These are phyloP conservation scores for Adansonia digitata DNA, from an alignment of 345 rosid genomes.

Conservation along the genomic window DNA sequence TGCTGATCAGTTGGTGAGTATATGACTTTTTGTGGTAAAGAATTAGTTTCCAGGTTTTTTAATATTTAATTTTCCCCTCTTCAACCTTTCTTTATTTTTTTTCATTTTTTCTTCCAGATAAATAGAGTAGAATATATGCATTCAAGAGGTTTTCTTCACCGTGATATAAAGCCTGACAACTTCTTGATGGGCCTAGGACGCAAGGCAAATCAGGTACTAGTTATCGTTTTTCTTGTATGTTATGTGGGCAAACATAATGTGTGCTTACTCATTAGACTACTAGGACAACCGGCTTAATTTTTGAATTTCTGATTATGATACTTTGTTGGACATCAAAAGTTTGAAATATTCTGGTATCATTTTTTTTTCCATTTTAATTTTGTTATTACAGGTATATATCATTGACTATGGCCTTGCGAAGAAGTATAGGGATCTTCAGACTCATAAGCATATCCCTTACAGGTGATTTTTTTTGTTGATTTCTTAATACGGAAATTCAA, in stretches of 20 bases:
- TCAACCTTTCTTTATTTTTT: background rate
- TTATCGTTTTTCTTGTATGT: background rate
- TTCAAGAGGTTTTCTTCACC: slow-evolving; percentile 75
- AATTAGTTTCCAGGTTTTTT: background rate
- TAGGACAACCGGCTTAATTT: background rate
- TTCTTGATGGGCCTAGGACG: slow-evolving; percentile 86
- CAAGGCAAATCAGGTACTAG: slow-evolving; percentile 69
- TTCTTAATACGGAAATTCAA: background rate
- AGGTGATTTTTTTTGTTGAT: slow-evolving; percentile 33
- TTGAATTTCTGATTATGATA: background rate
- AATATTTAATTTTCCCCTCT: background rate
- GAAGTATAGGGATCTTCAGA: slow-evolving; percentile 89
- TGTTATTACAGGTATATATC: slow-evolving; percentile 49
- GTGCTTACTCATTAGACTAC: background rate
- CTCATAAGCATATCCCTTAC: slow-evolving; percentile 83
- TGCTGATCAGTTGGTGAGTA: slow-evolving; percentile 74
- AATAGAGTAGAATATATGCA: slow-evolving; percentile 82
- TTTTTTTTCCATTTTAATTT: background rate
- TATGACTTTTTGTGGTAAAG: background rate
- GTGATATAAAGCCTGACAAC: slow-evolving; percentile 89
- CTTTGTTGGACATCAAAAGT: background rate
- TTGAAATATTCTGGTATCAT: background rate
- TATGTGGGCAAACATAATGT: background rate
- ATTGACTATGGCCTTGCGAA: slow-evolving; percentile 90
- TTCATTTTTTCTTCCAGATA: slow-evolving; percentile 38